Percentiles rank a stretch among this genome's conserved stretches.
Conservation (phyloP, 495 filamentous ascomycete genomes). For the Daldinia loculata region DNA sequence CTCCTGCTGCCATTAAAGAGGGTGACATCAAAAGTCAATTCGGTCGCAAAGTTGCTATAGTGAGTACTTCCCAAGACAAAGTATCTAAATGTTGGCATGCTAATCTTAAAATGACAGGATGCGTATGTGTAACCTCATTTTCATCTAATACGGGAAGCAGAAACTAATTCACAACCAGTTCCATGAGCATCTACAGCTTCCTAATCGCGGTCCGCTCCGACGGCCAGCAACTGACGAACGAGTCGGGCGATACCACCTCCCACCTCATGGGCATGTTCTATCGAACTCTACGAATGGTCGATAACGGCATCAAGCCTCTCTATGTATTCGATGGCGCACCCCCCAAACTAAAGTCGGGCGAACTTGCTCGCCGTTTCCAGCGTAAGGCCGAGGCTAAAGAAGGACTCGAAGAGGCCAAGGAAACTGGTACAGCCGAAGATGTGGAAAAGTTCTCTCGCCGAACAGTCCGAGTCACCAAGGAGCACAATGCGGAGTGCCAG, state of each 20-base stretch:
- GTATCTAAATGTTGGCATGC: neutral
- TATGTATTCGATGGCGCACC: slow-evolving; percentile 98
- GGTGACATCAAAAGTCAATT: slow-evolving; percentile 99
- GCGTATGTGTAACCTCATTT: slow-evolving; percentile 67
- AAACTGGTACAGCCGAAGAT: slow-evolving; percentile 95
- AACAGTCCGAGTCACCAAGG: slow-evolving; percentile 92
- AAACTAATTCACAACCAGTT: slow-evolving; percentile 63
- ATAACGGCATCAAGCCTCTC: slow-evolving; percentile 97
- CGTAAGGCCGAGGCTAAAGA: slow-evolving; percentile 90
- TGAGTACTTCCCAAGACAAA: slow-evolving; percentile 56
- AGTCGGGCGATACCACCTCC: slow-evolving; percentile 93
- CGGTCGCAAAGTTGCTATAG: slow-evolving; percentile 95
- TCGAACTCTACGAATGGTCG: slow-evolving; percentile 95
- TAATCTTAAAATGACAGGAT: slow-evolving; percentile 65
- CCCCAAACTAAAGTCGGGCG: slow-evolving; percentile 95
- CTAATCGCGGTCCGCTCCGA: slow-evolving; percentile 96
- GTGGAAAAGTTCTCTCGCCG: slow-evolving; percentile 97
- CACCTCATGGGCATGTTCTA: slow-evolving; percentile 99
- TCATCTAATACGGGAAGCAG: neutral
- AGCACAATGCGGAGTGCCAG: slow-evolving; percentile 96
- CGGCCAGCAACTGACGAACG: slow-evolving; percentile 93
- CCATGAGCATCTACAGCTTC: slow-evolving; percentile 99
- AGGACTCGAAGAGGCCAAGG: slow-evolving; percentile 91
- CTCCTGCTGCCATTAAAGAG: slow-evolving; percentile 90
- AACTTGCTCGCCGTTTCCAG: slow-evolving; percentile 91